Evolutionary conservation across 169 alveolate genomes (phyloP).

Genomic region (Plasmodium gonderi): DNA sequence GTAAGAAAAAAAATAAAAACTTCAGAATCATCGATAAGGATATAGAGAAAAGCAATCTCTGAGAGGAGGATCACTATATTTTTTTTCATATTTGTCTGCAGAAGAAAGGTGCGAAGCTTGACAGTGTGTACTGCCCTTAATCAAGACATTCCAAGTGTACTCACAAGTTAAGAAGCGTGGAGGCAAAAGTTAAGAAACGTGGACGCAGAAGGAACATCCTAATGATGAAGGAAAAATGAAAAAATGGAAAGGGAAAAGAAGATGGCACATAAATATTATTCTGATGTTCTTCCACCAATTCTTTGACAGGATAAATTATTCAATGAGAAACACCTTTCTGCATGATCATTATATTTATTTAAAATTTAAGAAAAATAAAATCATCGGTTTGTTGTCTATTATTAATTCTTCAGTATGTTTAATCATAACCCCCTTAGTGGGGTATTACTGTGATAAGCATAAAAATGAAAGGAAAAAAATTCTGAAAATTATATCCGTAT

Average conservation of each 20-base stretch:
- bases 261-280: conserved; percentile 63
- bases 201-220: neutral
- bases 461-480: conserved; percentile 33
- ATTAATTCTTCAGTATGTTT: conserved; percentile 61
- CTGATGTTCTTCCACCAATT: conserved; percentile 64
- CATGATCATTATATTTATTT: conserved; percentile 56
- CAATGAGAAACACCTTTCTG: conserved; percentile 63
- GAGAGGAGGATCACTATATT: too few species aligned
- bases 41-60: too few species aligned
- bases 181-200: neutral
- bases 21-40: neutral
- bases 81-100: neutral
- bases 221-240: conserved; percentile 70
- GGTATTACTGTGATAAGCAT: conserved; percentile 68
- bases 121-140: neutral
- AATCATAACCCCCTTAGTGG: conserved; percentile 44
- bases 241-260: conserved; percentile 65
- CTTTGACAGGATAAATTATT: conserved; percentile 55
- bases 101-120: neutral
- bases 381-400: conserved; percentile 47
- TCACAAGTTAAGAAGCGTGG: neutral
- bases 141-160: neutral
- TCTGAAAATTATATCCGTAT: conserved; percentile 18
- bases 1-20: neutral
- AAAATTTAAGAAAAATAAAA: conserved; percentile 53